These are phyloP conservation scores for Setaria viridis DNA, from an alignment of 202 grass and related monocot genomes.

Conservation along the genomic window DNA sequence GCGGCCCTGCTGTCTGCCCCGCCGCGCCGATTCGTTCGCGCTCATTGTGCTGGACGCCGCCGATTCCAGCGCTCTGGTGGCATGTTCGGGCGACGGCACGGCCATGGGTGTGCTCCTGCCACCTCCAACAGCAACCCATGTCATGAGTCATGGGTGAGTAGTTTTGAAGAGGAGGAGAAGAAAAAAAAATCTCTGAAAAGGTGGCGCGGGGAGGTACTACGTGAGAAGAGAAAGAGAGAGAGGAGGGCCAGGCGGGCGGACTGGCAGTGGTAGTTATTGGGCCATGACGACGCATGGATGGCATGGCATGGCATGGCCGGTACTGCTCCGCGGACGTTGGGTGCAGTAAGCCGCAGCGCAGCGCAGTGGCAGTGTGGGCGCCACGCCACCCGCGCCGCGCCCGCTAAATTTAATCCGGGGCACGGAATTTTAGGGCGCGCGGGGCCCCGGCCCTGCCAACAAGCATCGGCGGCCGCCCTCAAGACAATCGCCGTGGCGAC, in stretches of 20 bases:
- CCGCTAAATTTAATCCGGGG: conserved; percentile 25
- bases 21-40: too few species aligned
- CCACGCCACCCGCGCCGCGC: too few species aligned
- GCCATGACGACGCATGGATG: neutral
- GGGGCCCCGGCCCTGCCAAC: neutral
- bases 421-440: conserved; percentile 55
- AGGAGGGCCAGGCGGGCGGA: neutral
- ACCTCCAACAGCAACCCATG: too few species aligned
- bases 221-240: too few species aligned
- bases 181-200: neutral
- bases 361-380: neutral
- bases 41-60: too few species aligned
- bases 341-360: conserved; percentile 48
- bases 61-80: too few species aligned
- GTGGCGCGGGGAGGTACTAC: too few species aligned
- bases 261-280: conserved; percentile 38
- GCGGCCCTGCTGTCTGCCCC: too few species aligned
- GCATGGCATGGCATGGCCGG: conserved; percentile 20
- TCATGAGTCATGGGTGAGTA: neutral
- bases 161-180: neutral
- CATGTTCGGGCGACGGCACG: too few species aligned
- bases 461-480: neutral
- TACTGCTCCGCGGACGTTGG: conserved; percentile 52
- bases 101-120: too few species aligned
- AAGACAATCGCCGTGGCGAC: neutral